phyloP scores from a whole-genome alignment of 495 filamentous ascomycete genomes.

The Polyplosphaeria fusca region DNA sequence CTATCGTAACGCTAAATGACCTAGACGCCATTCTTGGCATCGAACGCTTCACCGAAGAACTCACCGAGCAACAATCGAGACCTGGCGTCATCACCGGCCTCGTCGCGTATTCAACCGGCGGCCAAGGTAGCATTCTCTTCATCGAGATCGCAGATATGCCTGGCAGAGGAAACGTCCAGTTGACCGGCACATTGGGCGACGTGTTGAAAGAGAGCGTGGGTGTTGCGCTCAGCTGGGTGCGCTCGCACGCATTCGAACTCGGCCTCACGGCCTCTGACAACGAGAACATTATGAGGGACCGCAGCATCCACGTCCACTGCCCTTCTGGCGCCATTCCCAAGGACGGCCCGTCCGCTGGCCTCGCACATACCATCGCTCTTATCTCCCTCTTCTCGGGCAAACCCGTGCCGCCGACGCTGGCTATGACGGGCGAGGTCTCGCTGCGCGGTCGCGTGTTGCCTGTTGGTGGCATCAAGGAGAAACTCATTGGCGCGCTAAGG shows the following conservation, averaged over 20 bases:
- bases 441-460: constrained; percentile 83
- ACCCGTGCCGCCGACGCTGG: constrained; percentile 83
- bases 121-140: constrained; percentile 94
- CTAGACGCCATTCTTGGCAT: constrained; percentile 89
- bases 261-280: constrained; percentile 74
- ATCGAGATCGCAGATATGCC: constrained; percentile 99
- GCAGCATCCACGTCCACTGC: constrained; percentile 94
- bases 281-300: constrained; percentile 94
- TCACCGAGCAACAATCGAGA: constrained; percentile 80
- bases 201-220: constrained; percentile 97
- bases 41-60: constrained; percentile 92
- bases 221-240: constrained; percentile 94
- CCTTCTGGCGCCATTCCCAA: constrained; percentile 94
- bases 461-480: constrained; percentile 98
- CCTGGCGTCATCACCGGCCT: constrained; percentile 96
- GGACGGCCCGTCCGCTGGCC: constrained; percentile 82
- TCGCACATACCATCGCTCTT: constrained; percentile 89
- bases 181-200: constrained; percentile 98
- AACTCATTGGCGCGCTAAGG: constrained; percentile 88
- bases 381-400: constrained; percentile 89
- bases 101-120: constrained; percentile 91
- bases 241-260: constrained; percentile 89
- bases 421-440: constrained; percentile 96
- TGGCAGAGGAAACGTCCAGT: constrained; percentile 83
- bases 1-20: constrained; percentile 69